phyloP scores from a whole-genome alignment of 78 protist genomes.

The Dictyostelium firmibasis region DNA sequence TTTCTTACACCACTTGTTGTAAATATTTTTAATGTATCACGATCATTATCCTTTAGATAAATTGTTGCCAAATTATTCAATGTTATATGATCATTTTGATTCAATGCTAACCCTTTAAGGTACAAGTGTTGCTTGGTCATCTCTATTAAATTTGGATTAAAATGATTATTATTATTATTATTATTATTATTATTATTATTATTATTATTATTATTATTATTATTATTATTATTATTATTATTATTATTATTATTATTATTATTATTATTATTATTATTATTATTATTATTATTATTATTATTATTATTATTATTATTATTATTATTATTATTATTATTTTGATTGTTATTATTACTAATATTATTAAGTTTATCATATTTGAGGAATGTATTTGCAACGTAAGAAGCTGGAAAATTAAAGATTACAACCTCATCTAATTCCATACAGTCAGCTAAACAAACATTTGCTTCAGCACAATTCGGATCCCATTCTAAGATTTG shows the following conservation, averaged over 20 bases:
- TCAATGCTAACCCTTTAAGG: background rate
- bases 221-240: background rate
- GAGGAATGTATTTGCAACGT: no score
- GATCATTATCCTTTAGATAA: background rate
- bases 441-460: background rate
- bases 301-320: background rate
- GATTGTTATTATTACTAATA: no score
- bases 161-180: no score
- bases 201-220: no score
- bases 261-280: background rate
- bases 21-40: background rate
- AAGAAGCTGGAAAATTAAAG: background rate
- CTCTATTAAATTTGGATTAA: background rate
- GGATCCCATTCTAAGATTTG: conserved; percentile 5
- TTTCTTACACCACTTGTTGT: background rate
- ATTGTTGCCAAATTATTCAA: background rate
- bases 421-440: background rate
- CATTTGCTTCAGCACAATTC: background rate
- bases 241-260: background rate
- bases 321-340: background rate
- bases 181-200: no score
- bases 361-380: no score
- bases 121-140: background rate
- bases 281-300: background rate
- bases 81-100: background rate